Conservation (phyloP, 2,329 filamentous ascomycete species). For the Sporothrix protearum region DNA sequence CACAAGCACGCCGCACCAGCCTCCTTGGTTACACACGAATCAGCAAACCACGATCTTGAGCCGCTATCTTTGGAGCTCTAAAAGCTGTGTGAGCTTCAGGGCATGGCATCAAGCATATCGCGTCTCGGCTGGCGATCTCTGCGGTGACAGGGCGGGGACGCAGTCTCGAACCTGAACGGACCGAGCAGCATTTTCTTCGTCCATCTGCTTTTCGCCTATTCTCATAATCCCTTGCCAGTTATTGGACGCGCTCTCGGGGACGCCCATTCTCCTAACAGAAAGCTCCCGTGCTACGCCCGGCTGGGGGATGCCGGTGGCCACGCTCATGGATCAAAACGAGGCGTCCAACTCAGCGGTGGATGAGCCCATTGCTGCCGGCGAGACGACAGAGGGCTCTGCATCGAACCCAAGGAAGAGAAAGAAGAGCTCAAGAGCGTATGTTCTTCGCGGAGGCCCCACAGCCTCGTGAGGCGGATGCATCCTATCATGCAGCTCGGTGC, state of each 20-base stretch:
- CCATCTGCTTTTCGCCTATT: neutral
- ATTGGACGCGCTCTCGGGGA: neutral
- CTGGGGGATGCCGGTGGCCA: slow-evolving; percentile 11
- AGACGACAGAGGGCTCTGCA: slow-evolving; percentile 28
- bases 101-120: slow-evolving; percentile 8
- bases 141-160: slow-evolving; percentile 12
- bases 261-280: neutral
- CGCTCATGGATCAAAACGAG: slow-evolving; percentile 25
- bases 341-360: slow-evolving; percentile 11
- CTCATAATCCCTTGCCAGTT: neutral
- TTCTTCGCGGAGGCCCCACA: slow-evolving; percentile 4
- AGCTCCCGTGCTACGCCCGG: neutral
- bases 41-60: neutral
- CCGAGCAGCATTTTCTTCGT: neutral
- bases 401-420: slow-evolving; percentile 38
- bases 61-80: neutral
- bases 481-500: neutral
- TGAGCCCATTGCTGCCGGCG: slow-evolving; percentile 26
- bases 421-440: slow-evolving; percentile 38
- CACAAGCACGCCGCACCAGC: neutral
- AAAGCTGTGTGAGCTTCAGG: neutral
- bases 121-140: slow-evolving; percentile 12
- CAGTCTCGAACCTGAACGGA: neutral
- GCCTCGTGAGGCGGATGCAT: neutral
- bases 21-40: neutral